Evolutionary conservation across 768 basidiomycete species (phyloP), one percentile per base, ranked within the genome.

Genomic region (Gloeostereum incarnatum): DNA sequence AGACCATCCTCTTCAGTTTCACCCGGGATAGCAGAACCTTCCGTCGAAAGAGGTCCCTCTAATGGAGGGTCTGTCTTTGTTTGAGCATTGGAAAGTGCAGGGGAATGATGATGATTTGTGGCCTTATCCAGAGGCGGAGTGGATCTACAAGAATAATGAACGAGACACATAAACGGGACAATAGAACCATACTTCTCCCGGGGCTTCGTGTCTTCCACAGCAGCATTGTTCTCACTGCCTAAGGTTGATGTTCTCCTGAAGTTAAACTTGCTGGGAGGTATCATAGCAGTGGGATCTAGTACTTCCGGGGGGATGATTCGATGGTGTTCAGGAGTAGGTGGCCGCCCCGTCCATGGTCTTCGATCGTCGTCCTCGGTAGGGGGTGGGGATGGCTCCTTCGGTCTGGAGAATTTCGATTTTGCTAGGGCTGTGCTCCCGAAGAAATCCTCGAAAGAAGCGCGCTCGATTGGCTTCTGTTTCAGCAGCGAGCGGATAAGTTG

Each of bases 381-480:
- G 8, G 60, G 56, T 14, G 59, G 57, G 18, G 54, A 43, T 20
- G 54, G 52, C 43, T 63, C 59, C 29, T 59, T 52, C 5, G 78
- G 75, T 31, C 78, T 62, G 5, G 81, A 78, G 50, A 88, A 88
- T 60, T 81, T 89, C 26, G 74, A 81, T 54, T 81, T 85, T 19
- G 71, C 78, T 47, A 85, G 64, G 24, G 82, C 91, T 22, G 69
- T 71, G 46, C 85, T 88, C 36, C 70, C 68, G 55, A 99, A 99
- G 61, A 96, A 97, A 29, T 92, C 88, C 9, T 93, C 87, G 43
- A 93, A 99, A 40, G 71, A 80, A 17, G 89, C 82, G 2, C 94
- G 71, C 53, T 96, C 87, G 0, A 68, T 71, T 0, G 96, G 92
- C 27, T 80, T 75, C 20, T 88, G 78, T 58, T 83, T 89, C 35